A percentile compares a stretch with the other conserved stretches of the same genome.
phyloP scores from a whole-genome alignment of 345 rosid species.

The Eucalyptus fibrosa region DNA sequence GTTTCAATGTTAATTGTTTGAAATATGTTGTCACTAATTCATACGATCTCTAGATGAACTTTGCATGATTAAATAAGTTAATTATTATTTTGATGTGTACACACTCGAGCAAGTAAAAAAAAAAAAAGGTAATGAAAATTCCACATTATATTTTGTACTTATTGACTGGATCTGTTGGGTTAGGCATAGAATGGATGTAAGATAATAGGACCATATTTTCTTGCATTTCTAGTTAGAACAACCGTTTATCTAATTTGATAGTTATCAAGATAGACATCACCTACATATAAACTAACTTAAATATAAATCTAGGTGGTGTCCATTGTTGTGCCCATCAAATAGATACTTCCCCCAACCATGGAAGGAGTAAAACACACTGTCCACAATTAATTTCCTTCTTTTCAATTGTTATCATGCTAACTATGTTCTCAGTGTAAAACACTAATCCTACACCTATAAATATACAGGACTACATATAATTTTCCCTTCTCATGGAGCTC shows the following conservation, averaged over 20 bases:
- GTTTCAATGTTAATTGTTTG: background rate
- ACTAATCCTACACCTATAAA: background rate
- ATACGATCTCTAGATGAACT: background rate
- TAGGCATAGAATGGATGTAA: background rate
- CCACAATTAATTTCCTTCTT: background rate
- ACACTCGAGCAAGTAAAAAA: background rate
- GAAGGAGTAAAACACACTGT: background rate
- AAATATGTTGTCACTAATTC: background rate
- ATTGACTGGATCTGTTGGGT: fast-evolving
- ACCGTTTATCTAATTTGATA: background rate
- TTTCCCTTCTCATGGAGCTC: background rate
- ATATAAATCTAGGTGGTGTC: background rate
- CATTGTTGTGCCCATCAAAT: background rate
- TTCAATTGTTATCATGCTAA: background rate
- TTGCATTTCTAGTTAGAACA: background rate
- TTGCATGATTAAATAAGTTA: background rate
- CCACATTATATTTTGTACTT: background rate
- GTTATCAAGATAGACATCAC: background rate
- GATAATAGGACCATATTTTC: background rate
- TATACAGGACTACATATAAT: too few relatives aligned
- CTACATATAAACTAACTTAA: background rate
- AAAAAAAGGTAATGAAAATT: background rate
- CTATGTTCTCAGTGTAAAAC: background rate
- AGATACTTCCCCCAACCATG: background rate
- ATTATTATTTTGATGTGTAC: background rate